A percentile compares a stretch with the other conserved stretches of the same genome.
phyloP scores from a whole-genome alignment of 306 rosid species.

The Vachellia pachyceras region DNA sequence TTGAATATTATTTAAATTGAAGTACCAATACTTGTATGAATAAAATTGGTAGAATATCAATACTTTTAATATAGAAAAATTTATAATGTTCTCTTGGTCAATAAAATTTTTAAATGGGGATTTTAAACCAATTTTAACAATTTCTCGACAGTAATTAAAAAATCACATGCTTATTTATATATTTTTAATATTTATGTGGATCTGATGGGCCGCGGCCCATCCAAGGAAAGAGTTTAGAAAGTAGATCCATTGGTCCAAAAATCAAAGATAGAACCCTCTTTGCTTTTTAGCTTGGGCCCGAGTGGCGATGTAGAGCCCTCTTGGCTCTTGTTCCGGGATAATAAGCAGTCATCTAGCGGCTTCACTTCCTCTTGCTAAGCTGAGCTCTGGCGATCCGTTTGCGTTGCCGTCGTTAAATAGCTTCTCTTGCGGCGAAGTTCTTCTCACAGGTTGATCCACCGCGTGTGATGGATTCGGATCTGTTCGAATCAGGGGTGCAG shows the following conservation, averaged over 20 bases:
- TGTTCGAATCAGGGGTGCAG: conserved; percentile 40
- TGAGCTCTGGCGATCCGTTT: neutral
- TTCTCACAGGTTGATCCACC: neutral
- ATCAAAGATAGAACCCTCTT: neutral
- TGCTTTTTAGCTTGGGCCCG: neutral
- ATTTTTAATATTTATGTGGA: neutral
- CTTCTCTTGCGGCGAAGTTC: neutral
- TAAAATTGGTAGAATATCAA: no score
- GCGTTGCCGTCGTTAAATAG: neutral
- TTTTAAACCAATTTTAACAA: no score
- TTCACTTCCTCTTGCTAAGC: neutral
- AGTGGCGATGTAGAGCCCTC: neutral
- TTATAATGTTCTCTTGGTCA: no score
- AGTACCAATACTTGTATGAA: no score
- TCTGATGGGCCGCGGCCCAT: neutral
- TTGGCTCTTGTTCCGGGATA: neutral
- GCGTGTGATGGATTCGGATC: conserved; percentile 46
- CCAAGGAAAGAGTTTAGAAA: neutral
- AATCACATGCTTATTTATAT: no score
- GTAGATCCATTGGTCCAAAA: neutral
- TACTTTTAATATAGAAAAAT: no score
- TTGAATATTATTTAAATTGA: no score
- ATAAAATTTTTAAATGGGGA: no score
- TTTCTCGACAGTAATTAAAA: no score
- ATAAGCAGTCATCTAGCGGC: neutral